Evolutionary conservation across 192 early-diverging fungal species (phyloP), one percentile per base, ranked within the genome.

Genomic region (Coemansia guatemalensis): DNA sequence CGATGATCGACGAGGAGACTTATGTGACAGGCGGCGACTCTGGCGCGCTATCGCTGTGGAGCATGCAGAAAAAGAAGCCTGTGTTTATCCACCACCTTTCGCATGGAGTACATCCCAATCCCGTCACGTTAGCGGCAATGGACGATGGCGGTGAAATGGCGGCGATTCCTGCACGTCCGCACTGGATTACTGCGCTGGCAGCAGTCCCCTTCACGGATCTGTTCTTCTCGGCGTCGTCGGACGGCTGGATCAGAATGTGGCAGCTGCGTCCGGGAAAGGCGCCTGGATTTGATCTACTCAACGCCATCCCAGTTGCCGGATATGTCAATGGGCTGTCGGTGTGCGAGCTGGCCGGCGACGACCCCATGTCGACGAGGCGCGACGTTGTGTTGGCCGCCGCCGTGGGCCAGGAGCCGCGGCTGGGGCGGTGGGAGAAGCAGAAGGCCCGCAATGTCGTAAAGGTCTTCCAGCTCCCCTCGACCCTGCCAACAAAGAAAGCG

Each of bases 21-120:
- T 99, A 92, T 85, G 80, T 99, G 22, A 95, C 85, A 14, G 97
- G 96, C 50, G 88, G 91, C 39, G 96, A 99, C 75, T 67, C 68
- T 39, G 92, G 95, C 12, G 85, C 90, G 0, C 87, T 99, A 48
- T 97, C 92, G 26, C 81, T 99, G 64, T 99, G 97, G 97, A 92
- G 89, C 71, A 67, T 89, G 25, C 86, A 86, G 63, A 89, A 88
- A 65, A 99, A 99, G 82, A 98, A 98, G 68, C 94, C 97, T 14
- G 69, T 93, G 6, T 96, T 89, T 62, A 88, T 92, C 7, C 80
- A 87, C 49, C 71, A 87, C 41, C 51, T 84, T 3, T 85, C 90
- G 18, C 97, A 99, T 65, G 95, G 95, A 2, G 60, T 82, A 27
- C 75, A 86, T 26, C 74, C 79, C 6, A 56, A 86, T 26, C 74